Conservation (phyloP, 139 green algal genomes). For the Closterium sp. region DNA sequence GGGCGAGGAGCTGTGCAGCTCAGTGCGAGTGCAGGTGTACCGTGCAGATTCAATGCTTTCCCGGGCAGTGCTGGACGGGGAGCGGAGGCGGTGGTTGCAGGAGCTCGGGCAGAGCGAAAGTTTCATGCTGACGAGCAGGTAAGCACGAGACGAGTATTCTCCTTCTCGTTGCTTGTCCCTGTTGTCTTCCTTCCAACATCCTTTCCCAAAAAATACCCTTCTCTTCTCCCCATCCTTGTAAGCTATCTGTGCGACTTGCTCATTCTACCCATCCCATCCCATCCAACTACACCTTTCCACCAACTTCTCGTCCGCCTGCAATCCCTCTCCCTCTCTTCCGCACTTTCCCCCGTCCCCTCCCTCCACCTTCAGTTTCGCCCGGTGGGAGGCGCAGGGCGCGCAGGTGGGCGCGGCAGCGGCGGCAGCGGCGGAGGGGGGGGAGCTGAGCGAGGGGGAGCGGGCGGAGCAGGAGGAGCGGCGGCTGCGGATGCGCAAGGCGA, state of each 20-base stretch:
- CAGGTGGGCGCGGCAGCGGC: neutral
- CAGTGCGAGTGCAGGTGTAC: neutral
- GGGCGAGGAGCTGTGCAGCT: neutral
- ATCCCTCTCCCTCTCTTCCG: neutral
- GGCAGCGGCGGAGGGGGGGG: neutral
- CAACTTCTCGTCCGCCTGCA: neutral
- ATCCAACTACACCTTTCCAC: neutral
- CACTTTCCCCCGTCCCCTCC: neutral
- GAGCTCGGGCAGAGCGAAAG: neutral
- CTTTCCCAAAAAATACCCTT: too few species aligned
- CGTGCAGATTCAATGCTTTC: neutral
- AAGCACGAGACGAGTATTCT: neutral
- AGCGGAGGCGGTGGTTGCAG: neutral
- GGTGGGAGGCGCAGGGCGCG: neutral
- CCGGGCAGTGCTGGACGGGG: neutral
- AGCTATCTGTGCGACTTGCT: neutral
- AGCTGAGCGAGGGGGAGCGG: constrained; percentile 56
- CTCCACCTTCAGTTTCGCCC: too few species aligned
- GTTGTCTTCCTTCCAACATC: too few species aligned
- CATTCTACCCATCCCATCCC: neutral
- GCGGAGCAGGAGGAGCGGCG: constrained; percentile 77
- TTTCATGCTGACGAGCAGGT: neutral
- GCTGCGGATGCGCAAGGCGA: constrained; percentile 50
- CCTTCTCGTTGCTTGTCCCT: too few species aligned
- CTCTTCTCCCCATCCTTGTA: neutral